Evolutionary conservation across 2,329 filamentous ascomycete species (phyloP).

Genomic region (Leptographium procerum): DNA sequence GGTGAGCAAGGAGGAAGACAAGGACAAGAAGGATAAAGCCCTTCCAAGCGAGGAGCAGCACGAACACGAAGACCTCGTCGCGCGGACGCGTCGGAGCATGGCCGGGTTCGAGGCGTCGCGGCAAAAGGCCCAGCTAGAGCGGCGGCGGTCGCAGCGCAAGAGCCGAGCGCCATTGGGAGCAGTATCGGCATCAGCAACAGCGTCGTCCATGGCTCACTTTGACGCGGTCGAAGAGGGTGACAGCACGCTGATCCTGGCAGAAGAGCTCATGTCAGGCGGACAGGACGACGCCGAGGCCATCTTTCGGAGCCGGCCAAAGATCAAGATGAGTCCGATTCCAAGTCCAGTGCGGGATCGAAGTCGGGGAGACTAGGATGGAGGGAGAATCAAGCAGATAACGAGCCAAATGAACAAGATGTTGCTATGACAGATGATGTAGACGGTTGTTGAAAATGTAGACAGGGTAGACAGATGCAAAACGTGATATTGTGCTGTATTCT

Average conservation of each 20-base stretch:
- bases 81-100: conserved; percentile 51
- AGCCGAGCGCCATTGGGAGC: not conserved
- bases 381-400: not conserved
- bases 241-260: conserved; percentile 40
- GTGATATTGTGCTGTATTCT: not conserved
- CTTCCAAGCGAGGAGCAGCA: not conserved
- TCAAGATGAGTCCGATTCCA: conserved; percentile 61
- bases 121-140: conserved; percentile 48
- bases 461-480: not conserved
- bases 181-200: not conserved
- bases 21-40: too few relatives aligned
- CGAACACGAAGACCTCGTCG: conserved; percentile 34
- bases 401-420: not conserved
- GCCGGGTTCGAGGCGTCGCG: conserved; percentile 48
- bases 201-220: conserved; percentile 28
- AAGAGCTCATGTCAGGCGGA: conserved; percentile 52
- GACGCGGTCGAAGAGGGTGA: conserved; percentile 32
- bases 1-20: too few relatives aligned
- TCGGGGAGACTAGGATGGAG: not conserved
- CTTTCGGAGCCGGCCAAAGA: conserved; percentile 73
- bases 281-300: conserved; percentile 71
- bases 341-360: conserved; percentile 25
- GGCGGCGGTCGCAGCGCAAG: conserved; percentile 38
- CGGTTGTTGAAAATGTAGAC: too few relatives aligned
- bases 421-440: too few relatives aligned